Evolutionary conservation across 768 basidiomycete species (phyloP), one percentile per base, ranked within the genome.

Genomic region (Lactarius sanguifluus): DNA sequence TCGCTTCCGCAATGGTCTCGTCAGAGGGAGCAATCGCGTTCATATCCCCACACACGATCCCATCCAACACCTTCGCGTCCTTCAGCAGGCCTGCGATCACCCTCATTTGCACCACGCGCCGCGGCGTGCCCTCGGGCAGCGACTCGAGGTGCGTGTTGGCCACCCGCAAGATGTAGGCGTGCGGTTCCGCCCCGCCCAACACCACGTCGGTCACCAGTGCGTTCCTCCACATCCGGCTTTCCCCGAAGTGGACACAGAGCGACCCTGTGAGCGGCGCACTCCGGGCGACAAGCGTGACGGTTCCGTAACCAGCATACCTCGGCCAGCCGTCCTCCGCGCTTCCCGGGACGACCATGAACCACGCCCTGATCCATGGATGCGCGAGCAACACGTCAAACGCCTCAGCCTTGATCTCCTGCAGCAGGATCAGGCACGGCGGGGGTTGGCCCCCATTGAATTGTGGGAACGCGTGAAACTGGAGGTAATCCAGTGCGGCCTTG

Each of bases 111-210:
- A 74, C 74, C 16, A 82, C 76, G 25, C 67, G 80, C 76, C 10
- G 64, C 45, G 25, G 69, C 68, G n/a, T 64, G 18, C 86, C 87
- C 0, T 59, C 18, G 0, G 79, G 77, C 59, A 87, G 72, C 13
- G 88, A 89, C 76, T 92, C 91, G 58, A 92, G 78, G 72, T 92
- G 90, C 30, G 89, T 90, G 73, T 91, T 92, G 32, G 84, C 83
- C 47, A 91, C 76, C 34, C 89, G 81, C 67, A 91, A 64, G 60
- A 81, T 79, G 32, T 77, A 76, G 50, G 78, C 79, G 41, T 67
- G 77, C 32, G 60, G 55, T 32, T 61, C 73, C 20, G 68, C 78
- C 1, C 75, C 72, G 32, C 72, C 70, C 0, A 78, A 78, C 28
- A 79, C 69, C 56, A 88, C 64, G 72, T 88, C 86, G 57, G 85